Evolutionary conservation across 768 basidiomycete genomes (phyloP).

Genomic region (Suillus decipiens): DNA sequence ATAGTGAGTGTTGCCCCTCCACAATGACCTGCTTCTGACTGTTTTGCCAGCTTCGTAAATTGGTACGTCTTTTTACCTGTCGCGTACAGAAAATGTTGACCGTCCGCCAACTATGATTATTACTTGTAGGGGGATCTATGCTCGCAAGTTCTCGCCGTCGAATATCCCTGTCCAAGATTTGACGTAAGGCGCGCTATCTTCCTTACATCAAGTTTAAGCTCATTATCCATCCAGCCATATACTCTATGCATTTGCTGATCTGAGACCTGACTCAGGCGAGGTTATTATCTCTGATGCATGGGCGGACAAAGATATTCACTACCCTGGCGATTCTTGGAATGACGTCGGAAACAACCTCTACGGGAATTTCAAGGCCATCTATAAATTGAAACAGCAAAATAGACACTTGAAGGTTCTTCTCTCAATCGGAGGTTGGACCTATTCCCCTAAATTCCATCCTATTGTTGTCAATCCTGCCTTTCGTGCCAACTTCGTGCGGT

Average conservation of each 20-base stretch:
- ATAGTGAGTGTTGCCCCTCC: slow-evolving; percentile 55
- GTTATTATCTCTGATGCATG: slow-evolving; percentile 88
- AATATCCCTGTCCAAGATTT: slow-evolving; percentile 81
- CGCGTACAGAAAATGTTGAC: background rate
- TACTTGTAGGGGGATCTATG: slow-evolving; percentile 85
- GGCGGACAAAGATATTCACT: slow-evolving; percentile 98
- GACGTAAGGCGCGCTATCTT: slow-evolving; percentile 54
- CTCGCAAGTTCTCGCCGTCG: slow-evolving; percentile 86
- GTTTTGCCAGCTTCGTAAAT: slow-evolving; percentile 64
- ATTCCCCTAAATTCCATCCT: slow-evolving; percentile 84
- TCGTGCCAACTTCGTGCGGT: slow-evolving; percentile 78
- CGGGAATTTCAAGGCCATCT: slow-evolving; percentile 93
- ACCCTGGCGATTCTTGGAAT: slow-evolving; percentile 94
- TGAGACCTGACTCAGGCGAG: slow-evolving; percentile 81
- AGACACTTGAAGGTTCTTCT: slow-evolving; percentile 80
- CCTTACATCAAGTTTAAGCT: slow-evolving; percentile 6
- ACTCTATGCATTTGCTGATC: slow-evolving; percentile 91
- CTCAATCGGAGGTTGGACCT: slow-evolving; percentile 96
- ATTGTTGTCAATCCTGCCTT: slow-evolving; percentile 66
- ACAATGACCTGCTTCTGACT: slow-evolving; percentile 8
- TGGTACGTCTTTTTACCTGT: slow-evolving; percentile 47
- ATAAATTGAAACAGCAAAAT: slow-evolving; percentile 84
- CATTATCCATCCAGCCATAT: slow-evolving; percentile 59
- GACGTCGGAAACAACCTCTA: slow-evolving; percentile 90
- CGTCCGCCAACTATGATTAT: slow-evolving; percentile 9